A percentile compares a stretch with the other conserved stretches of the same genome.
Evolutionary conservation across 148 eudicot species (phyloP).

Genomic region (Diospyros kaki): DNA sequence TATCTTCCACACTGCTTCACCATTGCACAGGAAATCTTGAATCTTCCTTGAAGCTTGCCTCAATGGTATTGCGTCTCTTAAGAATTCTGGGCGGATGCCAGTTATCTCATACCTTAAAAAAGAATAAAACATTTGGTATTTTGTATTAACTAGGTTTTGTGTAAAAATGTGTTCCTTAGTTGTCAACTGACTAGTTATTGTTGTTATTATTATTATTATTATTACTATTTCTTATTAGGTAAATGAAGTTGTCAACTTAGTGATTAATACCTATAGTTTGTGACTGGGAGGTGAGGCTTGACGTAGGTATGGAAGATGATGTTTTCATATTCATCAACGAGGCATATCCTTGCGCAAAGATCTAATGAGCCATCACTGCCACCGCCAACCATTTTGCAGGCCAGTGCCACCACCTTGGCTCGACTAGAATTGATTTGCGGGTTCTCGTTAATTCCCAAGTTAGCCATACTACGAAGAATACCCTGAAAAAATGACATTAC

Average conservation of each 20-base stretch:
- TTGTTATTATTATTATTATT: no score
- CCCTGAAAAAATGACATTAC: slow-evolving; percentile 31
- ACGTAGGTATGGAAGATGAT: slow-evolving; percentile 72
- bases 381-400: slow-evolving; percentile 92
- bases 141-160: no score
- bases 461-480: slow-evolving; percentile 50
- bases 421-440: slow-evolving; percentile 45
- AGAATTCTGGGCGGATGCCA: slow-evolving; percentile 65
- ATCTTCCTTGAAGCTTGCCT: slow-evolving; percentile 76
- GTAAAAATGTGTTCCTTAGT: no score
- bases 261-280: slow-evolving; percentile 62
- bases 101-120: slow-evolving; percentile 67
- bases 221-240: no score
- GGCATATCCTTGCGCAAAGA: slow-evolving; percentile 79
- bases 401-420: slow-evolving; percentile 67
- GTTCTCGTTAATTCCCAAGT: slow-evolving; percentile 57
- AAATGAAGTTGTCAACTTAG: no score
- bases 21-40: slow-evolving; percentile 82
- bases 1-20: slow-evolving; percentile 92
- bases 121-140: no score
- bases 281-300: slow-evolving; percentile 67
- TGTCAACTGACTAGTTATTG: no score
- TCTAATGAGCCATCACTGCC: slow-evolving; percentile 90
- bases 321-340: slow-evolving; percentile 69
- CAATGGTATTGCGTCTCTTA: slow-evolving; percentile 77